These are phyloP conservation scores for Spencermartinsiella europaea DNA, from an alignment of 805 yeast species.

Conservation along the genomic window DNA sequence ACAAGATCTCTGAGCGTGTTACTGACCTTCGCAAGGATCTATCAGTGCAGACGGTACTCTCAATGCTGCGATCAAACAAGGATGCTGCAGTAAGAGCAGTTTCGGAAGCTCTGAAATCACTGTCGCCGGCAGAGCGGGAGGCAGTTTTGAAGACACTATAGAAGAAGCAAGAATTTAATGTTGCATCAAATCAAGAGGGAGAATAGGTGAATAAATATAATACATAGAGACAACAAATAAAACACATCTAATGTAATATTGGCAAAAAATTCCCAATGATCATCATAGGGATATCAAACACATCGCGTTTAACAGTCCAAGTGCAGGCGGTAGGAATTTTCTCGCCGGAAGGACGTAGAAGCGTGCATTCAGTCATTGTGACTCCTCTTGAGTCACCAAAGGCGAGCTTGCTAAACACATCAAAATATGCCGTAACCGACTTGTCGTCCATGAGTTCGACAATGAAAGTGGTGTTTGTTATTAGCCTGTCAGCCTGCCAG, in stretches of 20 bases:
- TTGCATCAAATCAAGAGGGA: background rate
- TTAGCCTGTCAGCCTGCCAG: conserved; percentile 50
- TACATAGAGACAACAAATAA: background rate
- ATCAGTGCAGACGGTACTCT: conserved; percentile 19
- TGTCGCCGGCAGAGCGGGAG: conserved; percentile 31
- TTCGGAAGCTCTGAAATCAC: conserved; percentile 28
- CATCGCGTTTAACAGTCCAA: conserved; percentile 81
- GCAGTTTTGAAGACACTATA: conserved; percentile 25
- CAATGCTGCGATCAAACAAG: conserved; percentile 16
- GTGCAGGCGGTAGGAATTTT: conserved; percentile 65
- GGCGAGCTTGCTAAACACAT: conserved; percentile 64
- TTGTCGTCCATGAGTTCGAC: conserved; percentile 81
- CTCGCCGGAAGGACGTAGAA: conserved; percentile 35
- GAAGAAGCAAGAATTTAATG: too few species aligned
- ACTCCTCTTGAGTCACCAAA: conserved; percentile 49
- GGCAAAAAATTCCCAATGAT: conserved; percentile 57
- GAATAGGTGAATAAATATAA: background rate
- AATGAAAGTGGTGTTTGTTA: conserved; percentile 60
- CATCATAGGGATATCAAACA: conserved; percentile 79
- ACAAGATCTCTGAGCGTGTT: conserved; percentile 42
- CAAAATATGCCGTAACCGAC: conserved; percentile 66
- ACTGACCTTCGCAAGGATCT: conserved; percentile 23
- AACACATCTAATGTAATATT: background rate
- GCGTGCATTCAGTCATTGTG: conserved; percentile 37
- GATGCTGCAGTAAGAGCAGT: conserved; percentile 22